Evolutionary conservation across 768 basidiomycete species (phyloP).

Genomic region (Tricholomella constricta): DNA sequence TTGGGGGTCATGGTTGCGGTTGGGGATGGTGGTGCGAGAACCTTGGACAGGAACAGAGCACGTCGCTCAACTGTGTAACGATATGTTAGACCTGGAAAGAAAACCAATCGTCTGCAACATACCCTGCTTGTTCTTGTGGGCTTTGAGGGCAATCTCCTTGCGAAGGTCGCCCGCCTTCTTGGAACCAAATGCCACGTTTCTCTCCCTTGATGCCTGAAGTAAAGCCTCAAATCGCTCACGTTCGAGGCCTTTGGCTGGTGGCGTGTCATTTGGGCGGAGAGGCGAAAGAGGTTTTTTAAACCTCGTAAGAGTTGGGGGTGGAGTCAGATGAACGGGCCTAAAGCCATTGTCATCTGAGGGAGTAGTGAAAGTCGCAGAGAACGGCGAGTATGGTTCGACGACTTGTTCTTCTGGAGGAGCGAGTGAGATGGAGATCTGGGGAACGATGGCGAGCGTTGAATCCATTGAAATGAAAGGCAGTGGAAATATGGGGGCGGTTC

Average conservation of each 20-base stretch:
- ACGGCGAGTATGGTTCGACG: slow-evolving; percentile 65
- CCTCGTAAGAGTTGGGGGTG: slow-evolving; percentile 49
- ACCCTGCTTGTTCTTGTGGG: slow-evolving; percentile 77
- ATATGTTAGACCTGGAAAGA: slow-evolving; percentile 3
- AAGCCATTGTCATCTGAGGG: slow-evolving; percentile 50
- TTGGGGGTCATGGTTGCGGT: slow-evolving; percentile 58
- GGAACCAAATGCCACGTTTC: slow-evolving; percentile 44
- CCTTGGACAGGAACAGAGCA: slow-evolving; percentile 72
- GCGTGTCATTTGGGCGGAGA: slow-evolving; percentile 43
- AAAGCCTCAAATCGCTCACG: slow-evolving; percentile 64
- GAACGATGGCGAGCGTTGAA: slow-evolving; percentile 47
- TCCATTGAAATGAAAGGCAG: slow-evolving; percentile 38
- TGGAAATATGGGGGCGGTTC: slow-evolving; percentile 21
- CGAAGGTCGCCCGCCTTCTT: slow-evolving; percentile 62
- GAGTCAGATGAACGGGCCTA: slow-evolving; percentile 59
- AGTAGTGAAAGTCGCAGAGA: slow-evolving; percentile 37
- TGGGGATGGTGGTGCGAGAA: slow-evolving; percentile 67
- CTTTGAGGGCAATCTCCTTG: slow-evolving; percentile 73
- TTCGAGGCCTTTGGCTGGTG: slow-evolving; percentile 55
- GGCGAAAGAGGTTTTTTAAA: slow-evolving; percentile 51
- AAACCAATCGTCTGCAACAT: slow-evolving; percentile 24
- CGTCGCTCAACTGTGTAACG: slow-evolving; percentile 66
- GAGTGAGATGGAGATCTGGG: slow-evolving; percentile 70
- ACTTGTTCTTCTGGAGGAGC: slow-evolving; percentile 56
- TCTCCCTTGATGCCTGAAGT: slow-evolving; percentile 61